Percentiles rank a stretch among this genome's conserved stretches.
These are phyloP conservation scores for Aleurites moluccanus DNA, from an alignment of 441 rosid genomes.

Conservation along the genomic window DNA sequence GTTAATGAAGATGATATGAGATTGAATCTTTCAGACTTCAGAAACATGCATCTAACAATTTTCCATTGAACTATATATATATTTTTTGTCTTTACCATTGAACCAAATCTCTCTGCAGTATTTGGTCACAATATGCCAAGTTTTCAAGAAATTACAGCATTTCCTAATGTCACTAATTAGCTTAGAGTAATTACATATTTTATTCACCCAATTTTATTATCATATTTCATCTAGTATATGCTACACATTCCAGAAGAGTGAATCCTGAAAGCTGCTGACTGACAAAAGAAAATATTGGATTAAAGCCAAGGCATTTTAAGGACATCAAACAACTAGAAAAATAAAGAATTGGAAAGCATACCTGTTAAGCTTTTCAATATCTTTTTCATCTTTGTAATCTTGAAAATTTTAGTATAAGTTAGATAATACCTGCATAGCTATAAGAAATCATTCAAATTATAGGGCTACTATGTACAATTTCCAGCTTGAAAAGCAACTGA, in stretches of 20 bases:
- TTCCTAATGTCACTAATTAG: no score
- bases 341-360: neutral
- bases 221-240: neutral
- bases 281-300: neutral
- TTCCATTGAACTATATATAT: no score
- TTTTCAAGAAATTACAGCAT: no score
- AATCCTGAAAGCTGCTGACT: neutral
- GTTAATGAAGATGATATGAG: no score
- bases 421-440: slow-evolving; percentile 15
- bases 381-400: neutral
- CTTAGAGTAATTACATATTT: no score
- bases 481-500: neutral
- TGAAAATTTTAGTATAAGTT: slow-evolving; percentile 8
- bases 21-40: no score
- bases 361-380: slow-evolving; percentile 7
- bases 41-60: no score
- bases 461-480: neutral
- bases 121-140: neutral
- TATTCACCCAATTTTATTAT: no score
- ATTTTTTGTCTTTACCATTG: no score
- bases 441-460: neutral
- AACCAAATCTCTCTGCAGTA: no score
- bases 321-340: neutral
- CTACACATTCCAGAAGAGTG: neutral
- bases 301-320: neutral